phyloP scores from a whole-genome alignment of 495 filamentous ascomycete species.

The Lophium mytilinum region DNA sequence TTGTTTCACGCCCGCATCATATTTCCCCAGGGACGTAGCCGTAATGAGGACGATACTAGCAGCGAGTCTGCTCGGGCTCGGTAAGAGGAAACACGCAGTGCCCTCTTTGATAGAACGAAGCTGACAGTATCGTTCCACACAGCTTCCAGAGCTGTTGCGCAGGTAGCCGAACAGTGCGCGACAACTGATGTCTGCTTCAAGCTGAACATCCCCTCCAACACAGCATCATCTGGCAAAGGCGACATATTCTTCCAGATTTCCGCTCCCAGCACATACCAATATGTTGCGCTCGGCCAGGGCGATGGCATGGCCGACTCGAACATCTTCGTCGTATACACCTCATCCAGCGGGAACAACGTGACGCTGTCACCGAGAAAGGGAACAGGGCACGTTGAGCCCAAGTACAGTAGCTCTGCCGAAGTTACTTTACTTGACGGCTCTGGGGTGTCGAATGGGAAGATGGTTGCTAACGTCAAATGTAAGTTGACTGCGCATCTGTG shows the following conservation, averaged over 20 bases:
- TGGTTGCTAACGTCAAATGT: conserved; percentile 38
- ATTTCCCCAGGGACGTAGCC: no score
- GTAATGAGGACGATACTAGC: background rate
- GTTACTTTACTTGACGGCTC: conserved; percentile 33
- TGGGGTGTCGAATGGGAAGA: conserved; percentile 30
- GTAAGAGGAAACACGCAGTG: background rate
- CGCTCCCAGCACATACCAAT: conserved; percentile 31
- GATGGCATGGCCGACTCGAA: conserved; percentile 28
- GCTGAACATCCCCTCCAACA: conserved; percentile 31
- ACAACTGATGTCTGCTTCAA: conserved; percentile 28
- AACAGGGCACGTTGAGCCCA: conserved; percentile 21
- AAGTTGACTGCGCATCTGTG: background rate
- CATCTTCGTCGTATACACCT: conserved; percentile 37
- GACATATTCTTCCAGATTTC: conserved; percentile 37
- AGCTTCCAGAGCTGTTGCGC: conserved; percentile 21
- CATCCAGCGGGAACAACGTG: conserved; percentile 29
- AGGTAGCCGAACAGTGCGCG: conserved; percentile 19
- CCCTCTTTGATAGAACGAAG: background rate
- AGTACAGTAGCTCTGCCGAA: conserved; percentile 24
- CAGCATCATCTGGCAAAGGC: conserved; percentile 30
- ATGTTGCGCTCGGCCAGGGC: conserved; percentile 35
- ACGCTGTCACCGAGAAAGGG: conserved; percentile 33
- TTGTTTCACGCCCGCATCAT: no score
- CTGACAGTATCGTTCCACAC: background rate
- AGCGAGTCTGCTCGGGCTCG: background rate